These are phyloP conservation scores for Saturnispora diversa DNA, from an alignment of 805 yeast genomes.

Conservation along the genomic window DNA sequence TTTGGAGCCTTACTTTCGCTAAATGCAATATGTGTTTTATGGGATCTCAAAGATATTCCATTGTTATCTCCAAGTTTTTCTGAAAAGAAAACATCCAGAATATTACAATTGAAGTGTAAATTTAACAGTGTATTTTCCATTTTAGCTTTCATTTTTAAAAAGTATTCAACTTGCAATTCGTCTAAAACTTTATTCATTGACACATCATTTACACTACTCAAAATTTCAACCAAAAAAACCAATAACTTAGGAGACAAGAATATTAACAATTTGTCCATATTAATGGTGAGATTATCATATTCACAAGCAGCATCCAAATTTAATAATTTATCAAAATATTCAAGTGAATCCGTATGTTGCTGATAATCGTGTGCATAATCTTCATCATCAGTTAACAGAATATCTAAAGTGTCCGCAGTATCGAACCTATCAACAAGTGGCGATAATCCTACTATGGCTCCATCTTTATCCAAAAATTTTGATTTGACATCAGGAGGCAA, in stretches of 20 bases:
- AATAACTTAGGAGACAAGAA: slow-evolving; percentile 36
- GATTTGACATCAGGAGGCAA: slow-evolving; percentile 23
- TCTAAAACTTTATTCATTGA: slow-evolving; percentile 51
- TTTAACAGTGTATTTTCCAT: slow-evolving; percentile 22
- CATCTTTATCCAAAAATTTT: slow-evolving; percentile 9
- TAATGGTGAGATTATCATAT: slow-evolving; percentile 47
- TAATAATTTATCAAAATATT: slow-evolving; percentile 10
- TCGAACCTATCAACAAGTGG: background rate
- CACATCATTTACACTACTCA: slow-evolving; percentile 34
- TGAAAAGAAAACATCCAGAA: slow-evolving; percentile 7
- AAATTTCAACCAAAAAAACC: slow-evolving; percentile 20
- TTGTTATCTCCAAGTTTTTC: slow-evolving; percentile 3
- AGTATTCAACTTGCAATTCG: slow-evolving; percentile 50
- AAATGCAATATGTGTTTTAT: slow-evolving; percentile 1
- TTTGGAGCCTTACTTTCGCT: slow-evolving; percentile 32
- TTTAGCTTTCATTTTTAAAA: slow-evolving; percentile 26
- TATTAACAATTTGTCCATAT: slow-evolving; percentile 43
- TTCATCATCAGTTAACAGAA: slow-evolving; percentile 7
- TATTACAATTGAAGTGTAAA: slow-evolving; percentile 3
- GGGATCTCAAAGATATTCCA: slow-evolving; percentile 5
- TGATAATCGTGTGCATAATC: slow-evolving; percentile 6
- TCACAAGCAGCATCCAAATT: slow-evolving; percentile 36
- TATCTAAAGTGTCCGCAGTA: background rate
- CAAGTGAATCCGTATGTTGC: slow-evolving; percentile 10
- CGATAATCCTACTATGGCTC: slow-evolving; percentile 2